phyloP scores from a whole-genome alignment of 148 eudicot genomes.

The Chenopodium formosanum region DNA sequence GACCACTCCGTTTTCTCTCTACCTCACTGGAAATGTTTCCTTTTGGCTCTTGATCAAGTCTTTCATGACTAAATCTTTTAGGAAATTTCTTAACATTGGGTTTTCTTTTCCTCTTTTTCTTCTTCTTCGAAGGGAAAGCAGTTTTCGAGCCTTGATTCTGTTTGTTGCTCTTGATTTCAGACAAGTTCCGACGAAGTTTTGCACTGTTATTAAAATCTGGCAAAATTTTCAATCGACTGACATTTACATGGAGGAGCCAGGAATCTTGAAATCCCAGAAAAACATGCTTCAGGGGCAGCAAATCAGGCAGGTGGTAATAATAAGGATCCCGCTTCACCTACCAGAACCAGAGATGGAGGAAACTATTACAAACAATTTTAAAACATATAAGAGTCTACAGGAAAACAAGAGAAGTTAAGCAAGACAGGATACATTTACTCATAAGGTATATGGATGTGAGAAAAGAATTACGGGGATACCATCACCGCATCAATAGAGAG shows the following conservation, averaged over 20 bases:
- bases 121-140: constrained; percentile 16
- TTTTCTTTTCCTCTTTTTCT: constrained; percentile 21
- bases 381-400: background rate
- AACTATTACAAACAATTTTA: background rate
- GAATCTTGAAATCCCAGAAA: constrained; percentile 32
- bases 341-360: constrained; percentile 18
- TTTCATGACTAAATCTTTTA: background rate
- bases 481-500: constrained; percentile 41
- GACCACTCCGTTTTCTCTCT: constrained; percentile 3
- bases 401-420: background rate
- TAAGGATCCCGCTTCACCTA: constrained; percentile 56
- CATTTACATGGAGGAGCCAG: constrained; percentile 50
- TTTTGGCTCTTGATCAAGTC: constrained; percentile 18
- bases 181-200: constrained; percentile 16
- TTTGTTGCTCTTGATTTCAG: background rate
- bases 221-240: constrained; percentile 3
- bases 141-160: background rate
- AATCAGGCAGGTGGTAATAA: constrained; percentile 54
- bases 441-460: background rate
- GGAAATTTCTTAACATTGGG: constrained; percentile 9
- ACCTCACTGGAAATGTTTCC: constrained; percentile 7
- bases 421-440: too few relatives aligned
- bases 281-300: constrained; percentile 50
- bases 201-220: constrained; percentile 1
- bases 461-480: constrained; percentile 32